Conservation (phyloP, 2,329 filamentous ascomycete genomes). For the Raffaelea deltoideospora region DNA sequence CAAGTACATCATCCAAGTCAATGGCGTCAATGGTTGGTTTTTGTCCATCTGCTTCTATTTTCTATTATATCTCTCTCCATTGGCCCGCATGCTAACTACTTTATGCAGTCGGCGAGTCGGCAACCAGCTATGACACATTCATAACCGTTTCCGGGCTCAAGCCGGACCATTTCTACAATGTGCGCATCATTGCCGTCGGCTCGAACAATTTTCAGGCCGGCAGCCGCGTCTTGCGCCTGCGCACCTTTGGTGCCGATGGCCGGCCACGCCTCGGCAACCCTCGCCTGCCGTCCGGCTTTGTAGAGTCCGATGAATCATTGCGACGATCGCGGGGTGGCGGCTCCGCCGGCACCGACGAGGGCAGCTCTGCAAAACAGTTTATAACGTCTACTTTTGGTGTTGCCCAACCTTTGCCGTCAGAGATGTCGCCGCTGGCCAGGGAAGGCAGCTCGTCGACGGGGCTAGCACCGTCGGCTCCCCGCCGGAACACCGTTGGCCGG, state of each 20-base stretch:
- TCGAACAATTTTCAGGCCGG: slow-evolving; percentile 85
- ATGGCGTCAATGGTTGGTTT: slow-evolving; percentile 68
- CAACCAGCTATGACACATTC: slow-evolving; percentile 61
- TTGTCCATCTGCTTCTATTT: background rate
- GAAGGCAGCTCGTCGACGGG: slow-evolving; percentile 37
- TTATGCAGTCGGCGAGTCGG: slow-evolving; percentile 63
- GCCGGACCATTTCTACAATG: slow-evolving; percentile 81
- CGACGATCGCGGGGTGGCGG: slow-evolving; percentile 26
- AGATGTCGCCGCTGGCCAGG: slow-evolving; percentile 37
- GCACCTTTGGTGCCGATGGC: slow-evolving; percentile 55
- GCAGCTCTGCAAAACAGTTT: slow-evolving; percentile 16
- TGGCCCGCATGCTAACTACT: background rate
- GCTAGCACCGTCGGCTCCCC: slow-evolving; percentile 14
- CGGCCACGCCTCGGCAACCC: slow-evolving; percentile 43
- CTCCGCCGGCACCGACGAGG: slow-evolving; percentile 30
- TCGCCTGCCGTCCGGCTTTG: slow-evolving; percentile 39
- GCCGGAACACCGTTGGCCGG: slow-evolving; percentile 56
- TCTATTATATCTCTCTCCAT: background rate
- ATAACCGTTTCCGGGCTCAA: slow-evolving; percentile 80
- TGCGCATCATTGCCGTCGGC: slow-evolving; percentile 83
- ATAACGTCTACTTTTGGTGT: slow-evolving; percentile 8
- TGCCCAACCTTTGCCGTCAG: slow-evolving; percentile 4
- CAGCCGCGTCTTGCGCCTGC: slow-evolving; percentile 69
- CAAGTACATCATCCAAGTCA: slow-evolving; percentile 85
- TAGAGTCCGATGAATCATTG: slow-evolving; percentile 32